Percentiles rank a stretch among this genome's conserved stretches.
Conservation (phyloP, 495 filamentous ascomycete genomes). For the Sphaerosporella brunnea region DNA sequence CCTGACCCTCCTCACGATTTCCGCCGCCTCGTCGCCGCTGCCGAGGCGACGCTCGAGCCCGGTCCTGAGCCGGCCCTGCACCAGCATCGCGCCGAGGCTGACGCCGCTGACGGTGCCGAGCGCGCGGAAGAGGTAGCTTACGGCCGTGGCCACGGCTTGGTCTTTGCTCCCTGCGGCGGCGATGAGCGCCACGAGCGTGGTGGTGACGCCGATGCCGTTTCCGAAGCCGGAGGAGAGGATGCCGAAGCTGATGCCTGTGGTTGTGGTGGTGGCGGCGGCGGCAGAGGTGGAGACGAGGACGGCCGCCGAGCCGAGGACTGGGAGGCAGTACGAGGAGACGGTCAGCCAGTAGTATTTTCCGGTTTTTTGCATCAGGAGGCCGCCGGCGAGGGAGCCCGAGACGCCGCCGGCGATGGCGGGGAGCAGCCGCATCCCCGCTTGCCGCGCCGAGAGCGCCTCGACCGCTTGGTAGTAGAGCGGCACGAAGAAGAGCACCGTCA, state of each 20-base stretch:
- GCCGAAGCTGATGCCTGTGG: conserved; percentile 38
- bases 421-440: conserved; percentile 47
- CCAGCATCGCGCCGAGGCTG: conserved; percentile 49
- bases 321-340: conserved; percentile 34
- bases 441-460: conserved; percentile 44
- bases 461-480: conserved; percentile 69
- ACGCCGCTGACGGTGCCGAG: conserved; percentile 63
- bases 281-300: conserved; percentile 46
- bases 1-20: conserved; percentile 55
- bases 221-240: conserved; percentile 39
- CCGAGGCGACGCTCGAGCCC: conserved; percentile 38
- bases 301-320: conserved; percentile 36
- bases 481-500: conserved; percentile 53
- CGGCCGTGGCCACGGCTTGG: conserved; percentile 65
- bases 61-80: conserved; percentile 50
- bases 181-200: conserved; percentile 44
- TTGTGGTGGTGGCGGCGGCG: conserved; percentile 35
- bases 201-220: conserved; percentile 54
- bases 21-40: conserved; percentile 41
- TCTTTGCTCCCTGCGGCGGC: conserved; percentile 51
- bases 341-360: conserved; percentile 69
- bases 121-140: conserved; percentile 71
- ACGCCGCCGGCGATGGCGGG: conserved; percentile 49
- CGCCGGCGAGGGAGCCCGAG: conserved; percentile 48
- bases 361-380: conserved; percentile 54